Evolutionary conservation across 805 yeast genomes (phyloP).

Genomic region (Schizosaccharomyces pombe): DNA sequence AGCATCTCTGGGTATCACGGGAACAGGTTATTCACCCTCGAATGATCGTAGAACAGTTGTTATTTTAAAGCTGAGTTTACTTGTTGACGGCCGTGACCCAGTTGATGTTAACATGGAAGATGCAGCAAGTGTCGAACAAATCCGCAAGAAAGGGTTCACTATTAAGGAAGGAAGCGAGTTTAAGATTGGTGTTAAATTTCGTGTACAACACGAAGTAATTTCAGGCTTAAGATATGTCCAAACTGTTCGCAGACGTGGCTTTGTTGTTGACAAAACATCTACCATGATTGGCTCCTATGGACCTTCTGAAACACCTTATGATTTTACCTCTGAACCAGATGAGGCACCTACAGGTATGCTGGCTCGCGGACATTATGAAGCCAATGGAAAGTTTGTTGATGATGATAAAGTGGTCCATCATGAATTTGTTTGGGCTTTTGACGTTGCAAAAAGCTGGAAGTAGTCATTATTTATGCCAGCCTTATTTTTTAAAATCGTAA

Average conservation of each 20-base stretch:
- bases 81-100: constrained; percentile 1
- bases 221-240: constrained; percentile 78
- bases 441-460: background rate
- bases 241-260: constrained; percentile 65
- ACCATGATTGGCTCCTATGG: constrained; percentile 73
- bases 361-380: constrained; percentile 69
- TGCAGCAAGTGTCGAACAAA: constrained; percentile 19
- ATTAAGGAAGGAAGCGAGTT: constrained; percentile 61
- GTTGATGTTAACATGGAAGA: constrained; percentile 1
- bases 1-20: constrained; percentile 51
- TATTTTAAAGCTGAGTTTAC: constrained; percentile 11
- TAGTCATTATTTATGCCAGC: background rate
- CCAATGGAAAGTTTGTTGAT: constrained; percentile 60
- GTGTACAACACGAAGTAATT: constrained; percentile 73
- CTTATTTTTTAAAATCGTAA: too few species aligned
- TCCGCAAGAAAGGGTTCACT: constrained; percentile 42
- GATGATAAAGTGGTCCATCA: constrained; percentile 61
- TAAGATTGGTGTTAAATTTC: constrained; percentile 47
- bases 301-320: constrained; percentile 59
- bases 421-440: constrained; percentile 43
- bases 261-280: constrained; percentile 62
- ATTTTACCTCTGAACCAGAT: constrained; percentile 34
- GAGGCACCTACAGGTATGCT: constrained; percentile 82
- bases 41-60: constrained; percentile 33
- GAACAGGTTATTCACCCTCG: constrained; percentile 20